These are phyloP conservation scores for Sicyos baderoa DNA, from an alignment of 306 rosid genomes.

Conservation along the genomic window DNA sequence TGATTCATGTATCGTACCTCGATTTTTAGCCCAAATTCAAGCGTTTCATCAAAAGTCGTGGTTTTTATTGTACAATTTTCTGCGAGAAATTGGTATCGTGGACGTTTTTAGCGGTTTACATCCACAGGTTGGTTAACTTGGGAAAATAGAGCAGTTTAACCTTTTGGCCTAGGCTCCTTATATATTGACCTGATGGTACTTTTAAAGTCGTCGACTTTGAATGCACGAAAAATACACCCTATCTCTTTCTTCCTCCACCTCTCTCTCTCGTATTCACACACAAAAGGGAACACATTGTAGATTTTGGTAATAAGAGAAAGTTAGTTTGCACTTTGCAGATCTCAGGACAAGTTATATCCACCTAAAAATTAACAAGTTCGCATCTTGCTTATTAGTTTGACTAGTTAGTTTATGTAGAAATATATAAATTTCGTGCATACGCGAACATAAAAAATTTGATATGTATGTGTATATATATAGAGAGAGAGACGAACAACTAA, in stretches of 20 bases:
- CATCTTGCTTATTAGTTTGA: neutral
- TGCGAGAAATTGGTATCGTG: too few relatives aligned
- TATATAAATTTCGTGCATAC: neutral
- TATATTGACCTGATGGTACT: neutral
- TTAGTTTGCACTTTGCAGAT: neutral
- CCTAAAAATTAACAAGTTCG: neutral
- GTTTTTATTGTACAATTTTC: neutral
- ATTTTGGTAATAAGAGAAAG: neutral
- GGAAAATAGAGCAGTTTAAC: too few relatives aligned
- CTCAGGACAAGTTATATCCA: neutral
- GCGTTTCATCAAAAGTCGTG: neutral
- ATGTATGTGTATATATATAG: too few relatives aligned
- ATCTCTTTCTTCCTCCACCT: neutral
- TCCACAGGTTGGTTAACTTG: too few relatives aligned
- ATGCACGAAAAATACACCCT: neutral
- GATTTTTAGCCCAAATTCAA: neutral
- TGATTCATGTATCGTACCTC: neutral
- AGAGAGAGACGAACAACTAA: neutral
- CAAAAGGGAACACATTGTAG: neutral
- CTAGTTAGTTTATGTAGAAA: neutral
- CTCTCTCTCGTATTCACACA: neutral
- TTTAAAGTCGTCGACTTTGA: neutral
- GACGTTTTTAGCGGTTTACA: too few relatives aligned
- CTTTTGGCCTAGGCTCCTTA: neutral
- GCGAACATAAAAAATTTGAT: neutral